Base-by-base conservation (phyloP, 2,329 filamentous ascomycete species). In the Exophiala sideris region DNA sequence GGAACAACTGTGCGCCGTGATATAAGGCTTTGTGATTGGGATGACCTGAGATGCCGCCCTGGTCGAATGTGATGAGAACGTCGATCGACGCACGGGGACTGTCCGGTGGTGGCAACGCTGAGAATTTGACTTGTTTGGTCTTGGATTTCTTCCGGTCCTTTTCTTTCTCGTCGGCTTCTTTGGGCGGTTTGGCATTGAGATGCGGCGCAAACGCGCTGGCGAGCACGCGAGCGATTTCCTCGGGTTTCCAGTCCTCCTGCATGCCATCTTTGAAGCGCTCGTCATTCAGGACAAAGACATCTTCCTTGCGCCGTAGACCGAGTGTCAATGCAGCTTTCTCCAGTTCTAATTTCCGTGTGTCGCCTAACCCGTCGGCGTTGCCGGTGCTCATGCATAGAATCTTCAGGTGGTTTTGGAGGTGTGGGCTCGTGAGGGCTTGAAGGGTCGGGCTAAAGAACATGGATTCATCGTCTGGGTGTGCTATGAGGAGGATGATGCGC, bases 391-490 rank as follows among this genome's bases (percentile, higher is more conserved):
- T 76, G 73, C 94, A 99, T 52, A 97, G 75, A 59, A 99, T 95
- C 74, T 95, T 94, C 67, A 99, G 81, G 68, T 95, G 90, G 73
- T 99, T 97, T 3, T 89, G 88, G 16, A 87, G 79, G 55, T 85
- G 83, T 3, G 90, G 89, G 11, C 82, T 79, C 14, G 91, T 92
- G 54, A 99, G 81, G n/a, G 88, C 85, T 64, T 95, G 79, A 11
- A 97, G 79, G 0, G 90, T 88, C 0, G 94, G 94, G 59, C 91
- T 85, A 73, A 99, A 99, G 79, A 99, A 99, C 94, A 99, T 99
- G 71, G 92, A 94, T 76, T 99, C 94, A 67, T 99, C 94, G 73
- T 99, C 94, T 0, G 94, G 94, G 74, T 99, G 94, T 18, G 94
- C 94, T 66, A 99, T 97, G 51, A 99, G 79, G 50, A 99, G 81